Conservation (phyloP, 1,284 basidiomycete genomes). For the Boletus mariae region DNA sequence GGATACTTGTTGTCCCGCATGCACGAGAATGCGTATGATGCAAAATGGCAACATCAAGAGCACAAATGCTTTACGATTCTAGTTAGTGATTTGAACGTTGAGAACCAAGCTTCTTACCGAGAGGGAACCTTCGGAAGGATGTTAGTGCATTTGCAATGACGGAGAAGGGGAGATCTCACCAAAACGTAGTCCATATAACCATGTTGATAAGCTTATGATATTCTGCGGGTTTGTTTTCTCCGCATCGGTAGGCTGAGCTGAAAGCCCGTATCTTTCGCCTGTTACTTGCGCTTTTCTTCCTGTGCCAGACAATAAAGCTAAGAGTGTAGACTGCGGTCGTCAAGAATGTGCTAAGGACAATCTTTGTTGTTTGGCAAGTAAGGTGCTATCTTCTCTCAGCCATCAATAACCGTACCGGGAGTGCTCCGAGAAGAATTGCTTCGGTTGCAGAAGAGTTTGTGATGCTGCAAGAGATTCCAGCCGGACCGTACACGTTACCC, state of each 20-base stretch:
- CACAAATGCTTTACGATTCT: conserved; percentile 46
- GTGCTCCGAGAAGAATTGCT: conserved; percentile 50
- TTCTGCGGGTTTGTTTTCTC: conserved; percentile 43
- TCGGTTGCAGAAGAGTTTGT: conserved; percentile 38
- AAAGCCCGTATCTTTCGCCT: conserved; percentile 50
- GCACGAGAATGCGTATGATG: conserved; percentile 46
- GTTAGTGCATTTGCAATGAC: conserved; percentile 7
- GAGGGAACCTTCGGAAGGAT: conserved; percentile 49
- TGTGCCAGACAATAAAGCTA: conserved; percentile 54
- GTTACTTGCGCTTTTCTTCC: conserved; percentile 42
- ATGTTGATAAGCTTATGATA: conserved; percentile 58
- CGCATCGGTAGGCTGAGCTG: conserved; percentile 43
- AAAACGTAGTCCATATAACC: conserved; percentile 63
- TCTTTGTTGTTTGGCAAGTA: conserved; percentile 35
- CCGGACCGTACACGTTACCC: conserved; percentile 49
- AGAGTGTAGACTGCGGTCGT: conserved; percentile 56
- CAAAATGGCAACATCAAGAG: conserved; percentile 59
- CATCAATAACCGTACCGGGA: conserved; percentile 48
- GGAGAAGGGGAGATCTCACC: conserved; percentile 41
- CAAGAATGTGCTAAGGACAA: conserved; percentile 52
- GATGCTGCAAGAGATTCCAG: conserved; percentile 52
- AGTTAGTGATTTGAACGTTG: background rate
- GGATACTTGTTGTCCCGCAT: conserved; percentile 46
- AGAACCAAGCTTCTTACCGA: conserved; percentile 41
- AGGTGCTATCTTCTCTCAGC: background rate